Evolutionary conservation across 805 yeast genomes (phyloP), one percentile per base, ranked within the genome.

Genomic region (Saccharomycopsis microspora): DNA sequence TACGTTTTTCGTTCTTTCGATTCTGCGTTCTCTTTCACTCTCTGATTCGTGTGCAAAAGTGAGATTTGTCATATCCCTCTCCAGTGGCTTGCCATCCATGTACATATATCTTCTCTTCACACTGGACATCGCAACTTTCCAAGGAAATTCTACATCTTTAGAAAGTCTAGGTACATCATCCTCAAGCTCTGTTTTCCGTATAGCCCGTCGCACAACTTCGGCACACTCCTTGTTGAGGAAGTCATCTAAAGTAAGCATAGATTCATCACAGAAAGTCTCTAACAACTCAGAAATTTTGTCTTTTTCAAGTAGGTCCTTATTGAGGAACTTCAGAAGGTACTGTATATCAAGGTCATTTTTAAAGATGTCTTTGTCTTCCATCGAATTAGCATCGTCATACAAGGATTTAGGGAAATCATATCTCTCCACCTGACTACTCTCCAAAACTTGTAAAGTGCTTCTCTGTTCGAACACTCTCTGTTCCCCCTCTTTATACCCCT

Each of bases 61-160:
- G 28, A 62, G 61, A 41, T 59, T 60, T 10, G 57, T 54, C 4
- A 51, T 50, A 42, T 62, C 57, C 32, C 60, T 58, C 43, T 60
- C 66, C 8, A 56, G 58, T 8, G 70, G 60, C 48, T 68, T 66
- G 3, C 90, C 90, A 59, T 86, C 95, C 33, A 89, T 70, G 60
- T 87, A 90, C 69, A 87, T 62, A 60, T 72, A 93, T 53, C 96
- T 69, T 66, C 88, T 89, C 61, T 93, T 87, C 60, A 90, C 97
- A 5, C 97, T 93, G 5, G 98, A 97, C 43, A 83, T 75, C 0
- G 97, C 93, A 39, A 88, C 71, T 53, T 82, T 80, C 98, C 98
- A 93, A 5, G 96, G 96, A 43, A 62, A 68, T 6, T 60, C 46
- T 1, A 85, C 75, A 31, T 84, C 84, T 1, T 61, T 56, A 9